Evolutionary conservation across 176 grass and related monocot species (phyloP).

Genomic region (Raddia guianensis): DNA sequence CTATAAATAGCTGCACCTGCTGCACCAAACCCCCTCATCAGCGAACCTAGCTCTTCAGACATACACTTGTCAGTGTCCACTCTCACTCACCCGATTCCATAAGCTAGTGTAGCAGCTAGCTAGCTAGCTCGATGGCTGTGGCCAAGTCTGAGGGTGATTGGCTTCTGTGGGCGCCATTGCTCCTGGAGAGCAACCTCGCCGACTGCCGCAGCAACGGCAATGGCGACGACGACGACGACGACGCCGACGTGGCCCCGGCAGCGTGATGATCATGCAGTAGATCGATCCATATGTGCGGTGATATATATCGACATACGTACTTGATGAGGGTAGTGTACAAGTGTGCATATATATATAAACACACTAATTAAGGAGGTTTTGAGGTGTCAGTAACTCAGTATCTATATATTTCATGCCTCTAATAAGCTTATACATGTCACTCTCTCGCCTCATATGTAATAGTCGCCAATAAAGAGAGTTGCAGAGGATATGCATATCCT

Average conservation of each 20-base stretch:
- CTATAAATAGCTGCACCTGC: constrained; percentile 32
- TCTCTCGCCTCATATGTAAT: too few species aligned
- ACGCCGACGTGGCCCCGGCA: constrained; percentile 45
- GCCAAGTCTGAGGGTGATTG: neutral
- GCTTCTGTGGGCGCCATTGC: constrained; percentile 24
- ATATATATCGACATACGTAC: neutral
- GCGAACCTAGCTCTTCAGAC: neutral
- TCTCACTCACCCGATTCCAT: neutral
- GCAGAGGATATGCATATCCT: too few species aligned
- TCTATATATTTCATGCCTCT: too few species aligned
- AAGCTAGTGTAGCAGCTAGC: too few species aligned
- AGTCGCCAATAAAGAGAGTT: too few species aligned
- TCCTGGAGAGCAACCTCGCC: neutral
- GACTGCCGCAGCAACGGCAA: neutral
- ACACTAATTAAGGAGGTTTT: neutral
- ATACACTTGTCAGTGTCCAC: neutral
- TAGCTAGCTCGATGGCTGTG: constrained; percentile 6
- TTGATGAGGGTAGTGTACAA: neutral
- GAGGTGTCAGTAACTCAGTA: neutral
- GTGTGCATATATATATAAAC: too few species aligned
- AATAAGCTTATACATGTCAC: too few species aligned
- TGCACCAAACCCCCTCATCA: neutral
- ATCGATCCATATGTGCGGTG: neutral
- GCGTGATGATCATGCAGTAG: constrained; percentile 24
- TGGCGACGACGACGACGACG: constrained; percentile 49